Percentiles rank a stretch among this genome's conserved stretches.
Conservation (phyloP, 2,329 filamentous ascomycete species). For the Penicillium sp. region DNA sequence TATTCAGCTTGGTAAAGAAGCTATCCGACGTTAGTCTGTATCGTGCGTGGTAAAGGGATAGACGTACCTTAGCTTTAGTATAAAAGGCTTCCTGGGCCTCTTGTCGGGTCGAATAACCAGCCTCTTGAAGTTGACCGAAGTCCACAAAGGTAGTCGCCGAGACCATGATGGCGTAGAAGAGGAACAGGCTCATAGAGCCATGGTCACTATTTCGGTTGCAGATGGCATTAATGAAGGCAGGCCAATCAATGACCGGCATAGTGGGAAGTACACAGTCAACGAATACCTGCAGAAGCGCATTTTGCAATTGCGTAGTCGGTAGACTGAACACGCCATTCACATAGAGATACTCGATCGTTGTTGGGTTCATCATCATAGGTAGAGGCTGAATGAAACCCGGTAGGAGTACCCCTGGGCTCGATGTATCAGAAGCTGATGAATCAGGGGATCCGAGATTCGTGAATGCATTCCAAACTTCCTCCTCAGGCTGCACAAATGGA, state of each 20-base stretch:
- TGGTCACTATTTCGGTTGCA: conserved; percentile 61
- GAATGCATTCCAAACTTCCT: conserved; percentile 11
- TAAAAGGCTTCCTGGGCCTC: conserved; percentile 80
- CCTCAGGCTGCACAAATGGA: background rate
- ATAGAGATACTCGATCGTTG: conserved; percentile 59
- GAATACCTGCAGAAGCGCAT: conserved; percentile 72
- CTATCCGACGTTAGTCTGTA: background rate
- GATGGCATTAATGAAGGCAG: conserved; percentile 52
- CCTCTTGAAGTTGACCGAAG: conserved; percentile 66
- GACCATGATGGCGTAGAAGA: conserved; percentile 90
- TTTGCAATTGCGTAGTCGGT: conserved; percentile 65
- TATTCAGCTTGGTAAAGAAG: conserved; percentile 13
- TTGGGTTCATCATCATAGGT: conserved; percentile 10
- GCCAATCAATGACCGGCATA: conserved; percentile 73
- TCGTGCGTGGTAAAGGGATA: background rate
- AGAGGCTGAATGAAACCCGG: conserved; percentile 15
- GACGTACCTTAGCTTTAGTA: conserved; percentile 53
- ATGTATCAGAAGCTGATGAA: background rate
- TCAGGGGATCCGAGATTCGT: conserved; percentile 9
- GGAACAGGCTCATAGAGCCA: conserved; percentile 65
- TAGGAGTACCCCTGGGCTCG: conserved; percentile 3
- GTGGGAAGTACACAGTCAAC: conserved; percentile 83
- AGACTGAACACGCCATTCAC: conserved; percentile 76
- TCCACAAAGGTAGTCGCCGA: conserved; percentile 79
- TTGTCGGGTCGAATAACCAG: conserved; percentile 71